A percentile compares a stretch with the other conserved stretches of the same genome.
Evolutionary conservation across 176 grass and related monocot genomes (phyloP).

Genomic region (Juncus effusus): DNA sequence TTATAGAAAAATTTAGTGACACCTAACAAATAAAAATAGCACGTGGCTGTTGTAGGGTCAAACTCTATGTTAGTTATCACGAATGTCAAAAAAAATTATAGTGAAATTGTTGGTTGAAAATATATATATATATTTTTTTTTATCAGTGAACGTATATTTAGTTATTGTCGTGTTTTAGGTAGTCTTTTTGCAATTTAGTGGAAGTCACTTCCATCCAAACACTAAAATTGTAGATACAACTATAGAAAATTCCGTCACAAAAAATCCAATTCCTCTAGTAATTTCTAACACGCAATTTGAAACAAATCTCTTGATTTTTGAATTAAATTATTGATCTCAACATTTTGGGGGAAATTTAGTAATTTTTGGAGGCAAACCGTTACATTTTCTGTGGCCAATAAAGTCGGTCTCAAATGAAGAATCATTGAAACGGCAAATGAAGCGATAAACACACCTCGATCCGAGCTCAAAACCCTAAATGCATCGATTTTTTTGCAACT

Average conservation of each 20-base stretch:
- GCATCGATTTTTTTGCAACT: slow-evolving; percentile 37
- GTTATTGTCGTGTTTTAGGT: too few relatives aligned
- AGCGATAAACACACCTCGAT: slow-evolving; percentile 81
- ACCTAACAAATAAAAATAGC: too few relatives aligned
- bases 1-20: too few relatives aligned
- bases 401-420: slow-evolving; percentile 78
- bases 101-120: too few relatives aligned
- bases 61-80: too few relatives aligned
- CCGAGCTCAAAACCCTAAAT: slow-evolving; percentile 70
- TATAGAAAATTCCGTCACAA: slow-evolving; percentile 43
- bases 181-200: too few relatives aligned
- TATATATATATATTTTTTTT: too few relatives aligned
- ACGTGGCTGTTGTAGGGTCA: too few relatives aligned
- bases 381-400: slow-evolving; percentile 78
- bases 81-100: too few relatives aligned
- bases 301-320: slow-evolving; percentile 70
- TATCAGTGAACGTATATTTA: slow-evolving; percentile 33
- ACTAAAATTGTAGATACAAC: too few relatives aligned
- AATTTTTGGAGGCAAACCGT: slow-evolving; percentile 74
- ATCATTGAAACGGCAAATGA: slow-evolving; percentile 90
- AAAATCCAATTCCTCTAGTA: slow-evolving; percentile 22
- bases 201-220: too few relatives aligned
- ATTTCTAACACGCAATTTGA: slow-evolving; percentile 62
- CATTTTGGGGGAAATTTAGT: slow-evolving; percentile 71
- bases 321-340: slow-evolving; percentile 62